These are phyloP conservation scores for Pharnaceum exiguum DNA, from an alignment of 148 eudicot species.

Conservation along the genomic window DNA sequence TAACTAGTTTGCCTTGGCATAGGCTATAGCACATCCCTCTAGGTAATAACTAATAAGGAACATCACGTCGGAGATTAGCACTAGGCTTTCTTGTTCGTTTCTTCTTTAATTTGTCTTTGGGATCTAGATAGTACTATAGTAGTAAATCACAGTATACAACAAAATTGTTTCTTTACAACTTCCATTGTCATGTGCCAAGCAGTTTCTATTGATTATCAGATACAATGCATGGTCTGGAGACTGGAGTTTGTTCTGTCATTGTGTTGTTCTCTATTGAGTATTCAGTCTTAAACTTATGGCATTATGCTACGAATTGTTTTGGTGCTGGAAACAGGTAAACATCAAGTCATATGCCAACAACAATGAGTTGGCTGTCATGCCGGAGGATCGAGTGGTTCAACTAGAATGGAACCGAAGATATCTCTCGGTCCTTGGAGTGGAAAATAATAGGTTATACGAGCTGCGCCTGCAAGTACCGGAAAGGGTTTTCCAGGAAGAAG, in stretches of 20 bases:
- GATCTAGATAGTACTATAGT: no score
- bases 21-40: no score
- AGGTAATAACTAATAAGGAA: no score
- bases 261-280: not conserved
- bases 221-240: not conserved
- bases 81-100: no score
- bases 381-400: slow-evolving; percentile 72
- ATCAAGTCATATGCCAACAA: slow-evolving; percentile 94
- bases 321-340: slow-evolving; percentile 47
- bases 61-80: no score
- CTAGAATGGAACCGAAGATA: slow-evolving; percentile 90
- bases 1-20: no score
- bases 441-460: slow-evolving; percentile 77
- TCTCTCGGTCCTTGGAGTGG: slow-evolving; percentile 92
- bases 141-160: no score
- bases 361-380: slow-evolving; percentile 96
- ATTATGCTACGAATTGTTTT: not conserved
- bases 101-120: no score
- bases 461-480: slow-evolving; percentile 86
- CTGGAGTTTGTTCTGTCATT: not conserved
- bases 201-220: no score
- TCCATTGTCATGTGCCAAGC: not conserved
- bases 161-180: no score
- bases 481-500: slow-evolving; percentile 69
- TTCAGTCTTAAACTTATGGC: not conserved